Base-by-base conservation (phyloP, 306 rosid genomes). In the Prinsepia uniflora region DNA sequence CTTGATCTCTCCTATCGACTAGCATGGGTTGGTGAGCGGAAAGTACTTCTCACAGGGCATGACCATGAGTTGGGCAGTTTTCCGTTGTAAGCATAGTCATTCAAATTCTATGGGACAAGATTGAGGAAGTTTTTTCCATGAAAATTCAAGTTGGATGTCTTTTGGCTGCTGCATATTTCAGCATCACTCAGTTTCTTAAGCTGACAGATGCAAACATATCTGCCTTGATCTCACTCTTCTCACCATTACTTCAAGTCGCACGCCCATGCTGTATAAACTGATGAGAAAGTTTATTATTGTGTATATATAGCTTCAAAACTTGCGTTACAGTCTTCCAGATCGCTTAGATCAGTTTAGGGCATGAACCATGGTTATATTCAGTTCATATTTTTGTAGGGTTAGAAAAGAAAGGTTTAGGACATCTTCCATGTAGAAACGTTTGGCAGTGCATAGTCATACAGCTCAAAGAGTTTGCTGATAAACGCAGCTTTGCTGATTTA, bases 1-100 rank as follows among this genome's bases (percentile, higher is more conserved):
- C 85, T 93, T 63, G 97, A 93, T 78, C 98, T 93, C 56, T 85
- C 90, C 22, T 90, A 90, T 76, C 87, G 90, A 71, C 84, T 93
- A 63, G 87, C 84, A 70, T 93, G 97, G 98, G 75, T 74, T 34
- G 84, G 77, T 56, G 86, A 84, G 46, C 82, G 96, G 76, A 90
- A 87, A 76, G 83, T 93, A 58, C 81, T 71, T 74, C 96, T 90
- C 72, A 56, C 84, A 10, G 71, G 86, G 79, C 96, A 87, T 80
- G 92, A 92, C 62, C 84, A 84, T 36, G 97, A 88, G 67, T 72
- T 93, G 78, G 97, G 96, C 44, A 81, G 76, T 45, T 83, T 75
- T 72, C 85, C 47, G 72, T 72, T 83, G 52, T 87, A 73, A 78
- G 67, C 56, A 53, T 68, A 30, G 36, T 46, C 41, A 22, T 17